Conservation (phyloP, 1,284 basidiomycete genomes). For the Leccinum solheimii region DNA sequence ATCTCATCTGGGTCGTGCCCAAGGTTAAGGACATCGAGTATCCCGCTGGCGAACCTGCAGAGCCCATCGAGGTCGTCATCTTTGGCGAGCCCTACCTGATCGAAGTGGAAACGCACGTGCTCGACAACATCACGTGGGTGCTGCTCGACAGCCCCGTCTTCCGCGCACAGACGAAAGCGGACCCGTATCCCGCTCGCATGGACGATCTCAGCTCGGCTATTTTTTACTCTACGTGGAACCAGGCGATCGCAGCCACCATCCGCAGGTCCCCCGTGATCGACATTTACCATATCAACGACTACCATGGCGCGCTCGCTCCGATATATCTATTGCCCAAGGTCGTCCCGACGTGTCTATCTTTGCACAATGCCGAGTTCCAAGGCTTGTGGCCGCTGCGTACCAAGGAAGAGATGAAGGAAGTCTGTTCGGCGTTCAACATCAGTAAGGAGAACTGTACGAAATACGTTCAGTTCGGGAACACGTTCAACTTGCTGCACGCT, state of each 20-base stretch:
- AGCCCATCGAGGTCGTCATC: constrained; percentile 93
- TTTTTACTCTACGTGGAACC: constrained; percentile 97
- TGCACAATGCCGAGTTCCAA: constrained; percentile 96
- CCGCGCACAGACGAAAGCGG: constrained; percentile 90
- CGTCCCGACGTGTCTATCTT: constrained; percentile 85
- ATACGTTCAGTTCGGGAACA: constrained; percentile 96
- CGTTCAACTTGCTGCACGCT: constrained; percentile 91
- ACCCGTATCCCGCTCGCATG: constrained; percentile 94
- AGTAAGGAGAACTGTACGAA: constrained; percentile 93
- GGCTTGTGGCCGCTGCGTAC: constrained; percentile 93
- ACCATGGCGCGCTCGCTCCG: constrained; percentile 87
- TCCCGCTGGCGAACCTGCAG: constrained; percentile 83
- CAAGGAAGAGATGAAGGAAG: constrained; percentile 97
- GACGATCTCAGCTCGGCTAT: constrained; percentile 93
- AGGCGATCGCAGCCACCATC: constrained; percentile 88
- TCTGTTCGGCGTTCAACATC: constrained; percentile 94
- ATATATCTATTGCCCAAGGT: constrained; percentile 90
- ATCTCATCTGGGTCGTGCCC: constrained; percentile 88
- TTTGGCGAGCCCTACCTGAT: constrained; percentile 94
- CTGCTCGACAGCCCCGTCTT: constrained; percentile 93
- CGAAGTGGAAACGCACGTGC: constrained; percentile 86
- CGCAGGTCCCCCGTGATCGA: constrained; percentile 83
- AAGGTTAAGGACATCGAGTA: constrained; percentile 94
- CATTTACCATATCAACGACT: constrained; percentile 89
- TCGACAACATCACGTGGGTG: constrained; percentile 93